These are phyloP conservation scores for Phaffia tasmanica DNA, from an alignment of 768 basidiomycete species.

Conservation along the genomic window DNA sequence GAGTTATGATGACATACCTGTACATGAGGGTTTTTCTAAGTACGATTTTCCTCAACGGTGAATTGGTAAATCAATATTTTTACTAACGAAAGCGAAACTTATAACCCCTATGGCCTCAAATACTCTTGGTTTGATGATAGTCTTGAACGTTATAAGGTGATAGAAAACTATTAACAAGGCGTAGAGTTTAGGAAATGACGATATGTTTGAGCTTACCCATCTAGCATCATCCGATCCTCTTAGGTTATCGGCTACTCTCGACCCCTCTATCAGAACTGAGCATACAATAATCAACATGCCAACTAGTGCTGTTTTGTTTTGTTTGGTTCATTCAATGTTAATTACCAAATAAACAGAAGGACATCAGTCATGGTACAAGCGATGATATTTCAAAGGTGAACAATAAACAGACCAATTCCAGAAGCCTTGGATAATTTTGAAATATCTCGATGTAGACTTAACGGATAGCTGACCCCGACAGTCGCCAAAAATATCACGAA, in stretches of 20 bases:
- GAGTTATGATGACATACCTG: conserved; percentile 82
- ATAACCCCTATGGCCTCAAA: conserved; percentile 97
- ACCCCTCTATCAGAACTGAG: conserved; percentile 25
- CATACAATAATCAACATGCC: conserved; percentile 81
- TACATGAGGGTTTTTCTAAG: neutral
- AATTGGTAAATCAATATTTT: neutral
- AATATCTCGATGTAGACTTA: conserved; percentile 92
- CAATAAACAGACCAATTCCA: conserved; percentile 56
- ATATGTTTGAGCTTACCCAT: too few species aligned
- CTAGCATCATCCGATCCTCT: conserved; percentile 63
- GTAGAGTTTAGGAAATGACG: too few species aligned
- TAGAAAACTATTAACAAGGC: conserved; percentile 51
- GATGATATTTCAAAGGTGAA: neutral
- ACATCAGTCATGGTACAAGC: neutral
- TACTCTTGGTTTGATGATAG: conserved; percentile 64
- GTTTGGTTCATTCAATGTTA: neutral
- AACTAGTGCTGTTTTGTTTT: conserved; percentile 39
- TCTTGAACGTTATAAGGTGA: conserved; percentile 59
- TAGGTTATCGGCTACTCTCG: conserved; percentile 5
- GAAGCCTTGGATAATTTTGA: conserved; percentile 92
- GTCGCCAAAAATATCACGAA: conserved; percentile 84
- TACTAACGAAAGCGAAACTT: conserved; percentile 36
- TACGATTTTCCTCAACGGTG: neutral
- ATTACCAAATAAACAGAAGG: conserved; percentile 38
- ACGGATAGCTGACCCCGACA: conserved; percentile 76